These are phyloP conservation scores for Elasticomyces elasticus DNA, from an alignment of 495 filamentous ascomycete species.

Conservation along the genomic window DNA sequence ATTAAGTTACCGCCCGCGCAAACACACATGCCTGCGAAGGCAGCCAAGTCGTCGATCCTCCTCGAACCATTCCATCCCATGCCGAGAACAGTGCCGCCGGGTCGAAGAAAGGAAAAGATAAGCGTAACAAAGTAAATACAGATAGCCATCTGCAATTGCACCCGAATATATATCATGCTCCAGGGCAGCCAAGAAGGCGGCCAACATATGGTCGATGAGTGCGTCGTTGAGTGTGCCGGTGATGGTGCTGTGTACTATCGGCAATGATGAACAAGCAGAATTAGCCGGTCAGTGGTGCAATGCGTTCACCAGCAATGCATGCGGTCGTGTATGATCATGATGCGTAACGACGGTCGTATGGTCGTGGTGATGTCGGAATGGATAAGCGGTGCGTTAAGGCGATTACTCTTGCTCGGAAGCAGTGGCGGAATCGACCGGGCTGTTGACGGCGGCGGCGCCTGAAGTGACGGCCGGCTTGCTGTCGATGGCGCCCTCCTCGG, in stretches of 20 bases:
- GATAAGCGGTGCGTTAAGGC: neutral
- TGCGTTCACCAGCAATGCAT: neutral
- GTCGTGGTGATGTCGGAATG: neutral
- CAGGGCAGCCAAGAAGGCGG: slow-evolving; percentile 4
- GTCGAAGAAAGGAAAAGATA: slow-evolving; percentile 5
- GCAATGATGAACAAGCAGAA: neutral
- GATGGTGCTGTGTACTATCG: slow-evolving; percentile 2
- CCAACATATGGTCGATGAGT: slow-evolving; percentile 1
- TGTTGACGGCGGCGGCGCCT: slow-evolving; percentile 9
- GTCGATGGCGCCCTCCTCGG: slow-evolving; percentile 2
- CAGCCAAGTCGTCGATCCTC: slow-evolving; percentile 1
- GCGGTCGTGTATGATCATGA: neutral
- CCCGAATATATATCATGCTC: slow-evolving; percentile 1
- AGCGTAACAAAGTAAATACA: slow-evolving; percentile 14
- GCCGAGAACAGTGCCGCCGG: neutral
- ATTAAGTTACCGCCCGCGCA: slow-evolving; percentile 1
- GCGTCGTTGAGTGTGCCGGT: neutral
- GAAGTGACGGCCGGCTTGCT: slow-evolving; percentile 11
- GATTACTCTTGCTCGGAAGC: slow-evolving; percentile 9
- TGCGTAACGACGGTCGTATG: neutral
- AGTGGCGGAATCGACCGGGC: slow-evolving; percentile 17
- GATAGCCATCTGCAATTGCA: slow-evolving; percentile 14
- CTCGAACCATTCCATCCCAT: neutral
- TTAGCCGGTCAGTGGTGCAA: neutral
- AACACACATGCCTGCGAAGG: slow-evolving; percentile 7